Evolutionary conservation across 169 alveolate genomes (phyloP), one percentile per base, ranked within the genome.

Genomic region (Eimeria tenella): DNA sequence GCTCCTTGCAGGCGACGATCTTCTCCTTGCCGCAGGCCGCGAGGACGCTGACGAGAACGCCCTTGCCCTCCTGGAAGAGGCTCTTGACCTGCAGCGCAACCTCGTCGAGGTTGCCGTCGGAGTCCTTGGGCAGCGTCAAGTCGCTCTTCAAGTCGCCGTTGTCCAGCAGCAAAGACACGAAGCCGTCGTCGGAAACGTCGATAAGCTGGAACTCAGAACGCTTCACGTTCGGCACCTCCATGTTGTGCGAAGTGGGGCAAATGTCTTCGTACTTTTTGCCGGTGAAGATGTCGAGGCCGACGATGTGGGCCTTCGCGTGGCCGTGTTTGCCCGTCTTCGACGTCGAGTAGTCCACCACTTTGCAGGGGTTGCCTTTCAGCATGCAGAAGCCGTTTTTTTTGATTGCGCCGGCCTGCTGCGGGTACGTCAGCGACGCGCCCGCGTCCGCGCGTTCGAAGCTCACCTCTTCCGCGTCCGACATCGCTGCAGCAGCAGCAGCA

Each of bases 291-390:
- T 99, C 99, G 53, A 98, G 96, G 86, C 99, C 99, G 83, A 99
- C 99, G 94, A 99, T 98, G 98, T 98, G 98, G 23, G 99, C 99
- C 97, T 99, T 99, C 79, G 99, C 99, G 97, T 99, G 99, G 62
- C 99, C 99, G 97, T 99, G 99, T 97, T 99, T 99, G 70, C 99
- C 99, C 10, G 99, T 98, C 97, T 99, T 99, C 77, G 99, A 98
- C 13, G 87, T 77, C 23, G 91, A 75, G n/a, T 58, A 75, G n/a
- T 91, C 95, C 21, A 71, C 94, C 52, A 99, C 99, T 97, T 98
- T 99, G 98, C 99, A 99, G 53, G 97, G 95, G 60, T 98, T 98
- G 58, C 99, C 99, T 96, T 98, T 99, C 96, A 99, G 96, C 99
- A 99, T 98, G 70, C 98, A 99, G 96, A 98, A 98, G n/a, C 99